Evolutionary conservation across 352 stramenopile species (phyloP), one percentile per base, ranked within the genome.

Genomic region (Pythium insidiosum): DNA sequence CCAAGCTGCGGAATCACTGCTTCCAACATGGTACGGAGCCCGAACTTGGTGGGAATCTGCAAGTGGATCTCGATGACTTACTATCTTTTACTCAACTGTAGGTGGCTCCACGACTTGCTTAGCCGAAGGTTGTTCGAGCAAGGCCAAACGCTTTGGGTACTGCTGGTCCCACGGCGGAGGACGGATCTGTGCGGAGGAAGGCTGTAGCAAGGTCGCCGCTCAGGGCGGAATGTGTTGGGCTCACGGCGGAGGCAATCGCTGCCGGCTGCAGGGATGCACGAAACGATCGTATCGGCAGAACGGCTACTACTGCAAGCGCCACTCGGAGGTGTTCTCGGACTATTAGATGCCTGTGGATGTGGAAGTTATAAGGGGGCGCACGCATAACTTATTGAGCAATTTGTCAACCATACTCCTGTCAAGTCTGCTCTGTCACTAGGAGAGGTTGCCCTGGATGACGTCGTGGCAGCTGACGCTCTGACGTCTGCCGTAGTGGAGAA

Each of bases 1-100:
- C 62, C 28, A 67, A 66, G 50, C 55, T 72, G 5, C 54, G 54
- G 44, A 72, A 68, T 38, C 58, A 50, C 12, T 72, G 62, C 47
- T 72, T 72, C 50, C 62, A 72, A 38, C 62, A 72, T 30, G 62
- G 62, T 21, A 58, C n/a, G n/a, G n/a, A n/a, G n/a, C n/a, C n/a
- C n/a, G n/a, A n/a, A n/a, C n/a, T n/a, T n/a, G n/a, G n/a, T n/a
- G n/a, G n/a, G n/a, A n/a, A n/a, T n/a, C n/a, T n/a, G n/a, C n/a
- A n/a, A n/a, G n/a, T n/a, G n/a, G n/a, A n/a, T n/a, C n/a, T n/a
- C n/a, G n/a, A n/a, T n/a, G n/a, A 37, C 31, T 37, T 6, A 38
- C 16, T 13, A 20, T 15, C 20, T 15, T 5, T 11, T 20, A 11
- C 5, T 23, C 24, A 6, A 7, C 12, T 24, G 4, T 20, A 47